These are phyloP conservation scores for Zygoascus biomembranicola DNA, from an alignment of 805 yeast genomes.

Conservation along the genomic window DNA sequence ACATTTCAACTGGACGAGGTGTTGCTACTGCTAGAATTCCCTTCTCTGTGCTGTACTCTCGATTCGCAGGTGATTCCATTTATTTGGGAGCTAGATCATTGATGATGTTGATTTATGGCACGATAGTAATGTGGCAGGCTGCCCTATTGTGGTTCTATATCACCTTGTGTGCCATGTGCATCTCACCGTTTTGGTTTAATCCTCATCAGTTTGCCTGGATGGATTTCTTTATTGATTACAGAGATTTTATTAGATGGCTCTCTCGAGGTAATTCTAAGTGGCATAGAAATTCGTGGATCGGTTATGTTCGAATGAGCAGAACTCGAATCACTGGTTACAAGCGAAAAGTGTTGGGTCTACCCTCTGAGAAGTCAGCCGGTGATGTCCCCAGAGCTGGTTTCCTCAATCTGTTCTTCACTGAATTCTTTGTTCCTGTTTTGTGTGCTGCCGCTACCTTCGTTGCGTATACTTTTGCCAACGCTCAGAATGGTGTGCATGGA, in stretches of 20 bases:
- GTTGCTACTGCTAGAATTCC: slow-evolving; percentile 79
- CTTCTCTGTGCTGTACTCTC: slow-evolving; percentile 63
- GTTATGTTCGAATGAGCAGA: slow-evolving; percentile 64
- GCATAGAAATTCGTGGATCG: slow-evolving; percentile 73
- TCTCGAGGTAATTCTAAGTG: slow-evolving; percentile 66
- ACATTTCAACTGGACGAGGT: slow-evolving; percentile 90
- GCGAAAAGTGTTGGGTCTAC: slow-evolving; percentile 57
- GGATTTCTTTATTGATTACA: slow-evolving; percentile 92
- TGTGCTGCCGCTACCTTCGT: slow-evolving; percentile 60
- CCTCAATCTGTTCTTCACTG: slow-evolving; percentile 70
- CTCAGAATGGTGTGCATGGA: slow-evolving; percentile 71
- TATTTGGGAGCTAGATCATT: slow-evolving; percentile 68
- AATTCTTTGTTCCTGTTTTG: slow-evolving; percentile 63
- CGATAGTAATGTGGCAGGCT: slow-evolving; percentile 86
- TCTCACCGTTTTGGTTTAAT: slow-evolving; percentile 91
- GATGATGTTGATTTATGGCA: slow-evolving; percentile 64
- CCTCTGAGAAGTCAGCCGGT: slow-evolving; percentile 55
- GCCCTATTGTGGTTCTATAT: slow-evolving; percentile 97
- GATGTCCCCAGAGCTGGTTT: slow-evolving; percentile 72
- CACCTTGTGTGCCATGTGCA: slow-evolving; percentile 74
- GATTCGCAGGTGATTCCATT: slow-evolving; percentile 68
- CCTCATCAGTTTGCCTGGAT: slow-evolving; percentile 97
- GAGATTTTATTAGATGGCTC: slow-evolving; percentile 86
- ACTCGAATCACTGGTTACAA: slow-evolving; percentile 90
- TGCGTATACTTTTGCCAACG: slow-evolving; percentile 73